phyloP scores from a whole-genome alignment of 2,329 filamentous ascomycete genomes.

The Plenodomus lindquistii region DNA sequence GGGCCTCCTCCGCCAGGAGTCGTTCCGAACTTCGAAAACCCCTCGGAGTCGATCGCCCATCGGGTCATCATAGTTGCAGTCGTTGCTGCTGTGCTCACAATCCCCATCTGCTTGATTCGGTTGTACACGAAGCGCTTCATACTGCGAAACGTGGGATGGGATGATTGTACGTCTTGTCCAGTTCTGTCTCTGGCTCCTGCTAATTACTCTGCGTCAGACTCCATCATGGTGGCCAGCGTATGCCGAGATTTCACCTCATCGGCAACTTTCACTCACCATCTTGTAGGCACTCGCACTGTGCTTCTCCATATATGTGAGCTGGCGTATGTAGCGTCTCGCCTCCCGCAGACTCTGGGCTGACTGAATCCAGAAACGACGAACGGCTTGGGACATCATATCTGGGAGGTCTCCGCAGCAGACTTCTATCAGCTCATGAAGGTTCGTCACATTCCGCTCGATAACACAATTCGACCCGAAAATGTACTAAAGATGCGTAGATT shows the following conservation, averaged over 20 bases:
- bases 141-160: conserved; percentile 15
- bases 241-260: not conserved
- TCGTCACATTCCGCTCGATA: not conserved
- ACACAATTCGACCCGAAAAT: not conserved
- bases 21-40: not conserved
- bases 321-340: conserved; percentile 4
- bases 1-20: not conserved
- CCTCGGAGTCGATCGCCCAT: conserved; percentile 15
- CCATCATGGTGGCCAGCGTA: conserved; percentile 14
- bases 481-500: conserved; percentile 5
- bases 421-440: conserved; percentile 22
- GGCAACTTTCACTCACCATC: not conserved
- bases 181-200: not conserved
- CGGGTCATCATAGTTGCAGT: conserved; percentile 16
- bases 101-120: conserved; percentile 14
- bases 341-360: not conserved
- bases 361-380: conserved; percentile 15
- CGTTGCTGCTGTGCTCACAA: conserved; percentile 11
- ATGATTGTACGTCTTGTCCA: conserved; percentile 11
- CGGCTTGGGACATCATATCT: conserved; percentile 18
- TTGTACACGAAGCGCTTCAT: conserved; percentile 18
- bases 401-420: conserved; percentile 11
- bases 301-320: conserved; percentile 14
- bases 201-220: conserved; percentile 1
- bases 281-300: conserved; percentile 11